Evolutionary conservation across 306 rosid genomes (phyloP), one percentile per base, ranked within the genome.

Genomic region (Rosa multiflora): DNA sequence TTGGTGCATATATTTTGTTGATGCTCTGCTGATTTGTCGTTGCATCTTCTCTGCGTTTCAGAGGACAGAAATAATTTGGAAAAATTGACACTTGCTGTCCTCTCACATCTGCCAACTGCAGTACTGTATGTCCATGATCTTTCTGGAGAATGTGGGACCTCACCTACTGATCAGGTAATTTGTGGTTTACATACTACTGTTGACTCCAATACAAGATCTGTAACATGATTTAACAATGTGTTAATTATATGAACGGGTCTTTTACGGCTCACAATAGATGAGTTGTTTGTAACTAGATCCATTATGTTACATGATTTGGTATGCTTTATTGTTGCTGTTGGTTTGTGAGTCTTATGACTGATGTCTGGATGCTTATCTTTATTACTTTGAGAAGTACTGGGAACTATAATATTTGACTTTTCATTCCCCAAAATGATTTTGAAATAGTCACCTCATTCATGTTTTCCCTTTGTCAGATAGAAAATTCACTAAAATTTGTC

Each of bases 51-150:
- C 46, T 76, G 68, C 47, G 70, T 78, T 70, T 79, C 83, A 95
- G 98, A 89, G 68, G 98, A 91, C 86, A 88, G 98, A 89, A 95
- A 91, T 86, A 95, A 93, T 86, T 85, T 95, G 84, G 98, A 95
- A 78, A 92, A 91, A 85, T 83, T 93, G 89, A 95, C 99, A 29
- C 93, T 95, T 74, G 97, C 99, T 52, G 99, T 90, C 73, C 93
- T 95, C 47, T 85, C 98, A 11, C 94, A 91, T 86, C 84, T 95
- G 69, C 99, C 97, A 44, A 93, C 99, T 53, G 99, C 98, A 69
- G 76, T 95, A 82, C 83, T 95, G 67, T 95, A 78, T 88, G 99
- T 95, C 73, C 98, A 95, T 75, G 98, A 95, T 85, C 97, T 95
- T 74, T 83, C 98, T 18, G 99, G 99, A 66, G 98, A 93, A 78